phyloP scores from a whole-genome alignment of 2,329 filamentous ascomycete species.

The Dactylellina haptotyla region DNA sequence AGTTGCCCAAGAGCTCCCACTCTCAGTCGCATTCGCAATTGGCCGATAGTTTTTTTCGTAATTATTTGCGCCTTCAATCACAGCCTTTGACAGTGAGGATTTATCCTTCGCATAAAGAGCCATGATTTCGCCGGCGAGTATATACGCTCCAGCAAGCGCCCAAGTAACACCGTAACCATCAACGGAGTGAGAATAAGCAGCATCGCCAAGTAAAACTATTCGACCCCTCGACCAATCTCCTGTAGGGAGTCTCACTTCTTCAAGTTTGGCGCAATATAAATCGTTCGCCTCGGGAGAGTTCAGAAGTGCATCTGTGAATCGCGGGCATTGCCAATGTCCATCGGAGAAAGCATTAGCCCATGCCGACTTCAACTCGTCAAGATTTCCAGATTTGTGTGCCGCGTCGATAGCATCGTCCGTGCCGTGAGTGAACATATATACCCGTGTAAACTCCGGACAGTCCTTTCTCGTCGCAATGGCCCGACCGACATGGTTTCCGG shows the following conservation, averaged over 20 bases:
- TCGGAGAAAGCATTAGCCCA: constrained; percentile 1
- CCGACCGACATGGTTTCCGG: not conserved
- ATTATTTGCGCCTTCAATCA: constrained; percentile 14
- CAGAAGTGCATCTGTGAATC: not conserved
- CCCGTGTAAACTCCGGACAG: constrained; percentile 11
- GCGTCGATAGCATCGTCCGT: not conserved
- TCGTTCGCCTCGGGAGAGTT: constrained; percentile 12
- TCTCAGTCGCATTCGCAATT: constrained; percentile 1
- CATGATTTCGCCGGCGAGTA: constrained; percentile 14
- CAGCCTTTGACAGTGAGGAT: not conserved
- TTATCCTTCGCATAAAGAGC: constrained; percentile 7
- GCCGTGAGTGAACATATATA: constrained; percentile 9
- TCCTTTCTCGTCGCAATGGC: constrained; percentile 19
- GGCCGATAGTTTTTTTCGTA: constrained; percentile 14
- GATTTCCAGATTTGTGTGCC: constrained; percentile 18
- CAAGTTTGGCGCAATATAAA: constrained; percentile 4
- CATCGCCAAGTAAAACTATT: constrained; percentile 3
- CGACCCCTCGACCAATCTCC: constrained; percentile 16
- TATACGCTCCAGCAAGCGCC: constrained; percentile 8
- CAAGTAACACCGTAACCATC: constrained; percentile 4
- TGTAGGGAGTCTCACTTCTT: constrained; percentile 6
- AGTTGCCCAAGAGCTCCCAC: not conserved
- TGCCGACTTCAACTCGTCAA: not conserved
- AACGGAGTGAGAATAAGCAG: not conserved
- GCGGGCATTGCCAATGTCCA: constrained; percentile 5